Conservation (phyloP, 768 basidiomycete species). For the Suillus fuscotomentosus region DNA sequence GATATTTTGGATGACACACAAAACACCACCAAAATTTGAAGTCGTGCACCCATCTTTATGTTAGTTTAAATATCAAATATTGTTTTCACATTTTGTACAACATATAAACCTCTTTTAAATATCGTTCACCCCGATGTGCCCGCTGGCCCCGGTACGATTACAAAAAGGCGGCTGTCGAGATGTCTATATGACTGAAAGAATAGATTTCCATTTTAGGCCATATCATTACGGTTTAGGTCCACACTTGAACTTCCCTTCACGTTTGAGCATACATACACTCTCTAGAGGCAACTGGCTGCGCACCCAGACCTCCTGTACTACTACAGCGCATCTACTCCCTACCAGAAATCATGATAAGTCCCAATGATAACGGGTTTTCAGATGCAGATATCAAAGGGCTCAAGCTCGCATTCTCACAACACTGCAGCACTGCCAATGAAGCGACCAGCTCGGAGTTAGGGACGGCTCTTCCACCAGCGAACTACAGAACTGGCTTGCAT, state of each 20-base stretch:
- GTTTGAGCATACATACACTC: background rate
- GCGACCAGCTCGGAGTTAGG: background rate
- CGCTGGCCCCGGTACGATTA: background rate
- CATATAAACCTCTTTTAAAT: too few species aligned
- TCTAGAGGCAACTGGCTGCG: background rate
- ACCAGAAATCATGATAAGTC: conserved; percentile 24
- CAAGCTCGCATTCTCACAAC: background rate
- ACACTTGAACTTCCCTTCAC: background rate
- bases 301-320: background rate
- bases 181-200: background rate
- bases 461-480: conserved; percentile 1
- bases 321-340: background rate
- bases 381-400: conserved; percentile 23
- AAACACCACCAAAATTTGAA: too few species aligned
- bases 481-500: background rate
- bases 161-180: background rate
- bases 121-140: too few species aligned
- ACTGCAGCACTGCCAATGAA: background rate
- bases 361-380: conserved; percentile 29
- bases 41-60: too few species aligned
- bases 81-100: too few species aligned
- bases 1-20: too few species aligned
- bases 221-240: background rate
- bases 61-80: too few species aligned
- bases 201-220: background rate